These are phyloP conservation scores for Tephrocybe sp. DNA, from an alignment of 768 basidiomycete species.

Conservation along the genomic window DNA sequence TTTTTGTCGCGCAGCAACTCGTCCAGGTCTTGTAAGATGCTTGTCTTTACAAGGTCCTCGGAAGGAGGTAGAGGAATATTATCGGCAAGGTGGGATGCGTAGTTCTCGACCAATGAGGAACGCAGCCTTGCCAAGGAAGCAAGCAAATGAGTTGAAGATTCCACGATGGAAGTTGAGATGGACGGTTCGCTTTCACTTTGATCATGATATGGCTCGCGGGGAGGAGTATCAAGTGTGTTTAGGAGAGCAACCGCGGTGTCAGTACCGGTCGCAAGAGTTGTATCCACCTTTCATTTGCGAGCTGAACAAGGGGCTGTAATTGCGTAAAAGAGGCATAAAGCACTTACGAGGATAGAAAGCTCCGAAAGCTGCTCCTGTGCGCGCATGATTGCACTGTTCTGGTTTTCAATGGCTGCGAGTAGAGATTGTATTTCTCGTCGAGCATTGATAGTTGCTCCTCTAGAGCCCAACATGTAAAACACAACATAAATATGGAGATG, in stretches of 20 bases:
- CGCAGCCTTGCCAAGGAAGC: constrained; percentile 13
- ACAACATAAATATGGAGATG: background rate
- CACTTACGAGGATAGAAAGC: constrained; percentile 27
- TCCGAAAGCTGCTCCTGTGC: constrained; percentile 26
- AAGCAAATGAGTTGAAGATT: constrained; percentile 3
- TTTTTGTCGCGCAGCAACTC: background rate
- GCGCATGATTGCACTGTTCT: constrained; percentile 18
- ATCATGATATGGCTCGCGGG: no score
- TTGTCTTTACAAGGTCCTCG: constrained; percentile 2
- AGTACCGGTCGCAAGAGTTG: constrained; percentile 12
- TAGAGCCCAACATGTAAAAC: constrained; percentile 3
- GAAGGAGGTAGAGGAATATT: background rate
- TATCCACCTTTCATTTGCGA: constrained; percentile 13
- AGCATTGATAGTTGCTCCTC: constrained; percentile 24
- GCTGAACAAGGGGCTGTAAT: background rate
- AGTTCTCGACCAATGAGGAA: constrained; percentile 6
- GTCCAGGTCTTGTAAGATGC: background rate
- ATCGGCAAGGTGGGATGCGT: background rate
- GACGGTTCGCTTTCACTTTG: background rate
- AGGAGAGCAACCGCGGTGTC: constrained; percentile 11
- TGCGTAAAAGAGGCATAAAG: background rate
- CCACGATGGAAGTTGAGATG: background rate
- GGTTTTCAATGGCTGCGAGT: constrained; percentile 20
- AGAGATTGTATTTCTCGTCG: constrained; percentile 24
- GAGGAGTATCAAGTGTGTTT: constrained; percentile 3